A percentile compares a stretch with the other conserved stretches of the same genome.
Evolutionary conservation across 768 basidiomycete genomes (phyloP).

Genomic region (Lentinula aciculospora): DNA sequence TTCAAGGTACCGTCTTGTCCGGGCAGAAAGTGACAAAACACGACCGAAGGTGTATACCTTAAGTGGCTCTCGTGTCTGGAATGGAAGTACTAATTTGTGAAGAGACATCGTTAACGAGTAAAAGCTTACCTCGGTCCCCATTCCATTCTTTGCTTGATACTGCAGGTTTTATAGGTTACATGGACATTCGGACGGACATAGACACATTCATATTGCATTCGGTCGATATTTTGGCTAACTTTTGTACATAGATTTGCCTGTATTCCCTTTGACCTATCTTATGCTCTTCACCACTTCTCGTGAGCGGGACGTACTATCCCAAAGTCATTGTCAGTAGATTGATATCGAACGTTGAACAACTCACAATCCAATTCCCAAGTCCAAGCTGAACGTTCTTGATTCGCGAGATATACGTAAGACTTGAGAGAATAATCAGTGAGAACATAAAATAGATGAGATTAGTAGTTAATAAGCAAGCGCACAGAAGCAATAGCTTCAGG

Average conservation of each 20-base stretch:
- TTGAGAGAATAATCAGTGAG: conserved; percentile 16
- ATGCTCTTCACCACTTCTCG: conserved; percentile 19
- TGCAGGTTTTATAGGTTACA: too few relatives aligned
- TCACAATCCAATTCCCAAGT: conserved; percentile 78
- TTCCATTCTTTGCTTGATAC: too few relatives aligned
- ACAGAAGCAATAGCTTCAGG: conserved; percentile 6
- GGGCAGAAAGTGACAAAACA: not conserved
- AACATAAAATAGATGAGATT: conserved; percentile 22
- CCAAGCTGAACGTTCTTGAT: conserved; percentile 69
- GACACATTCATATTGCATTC: too few relatives aligned
- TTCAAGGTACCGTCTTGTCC: not conserved
- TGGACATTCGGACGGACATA: too few relatives aligned
- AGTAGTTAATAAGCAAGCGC: not conserved
- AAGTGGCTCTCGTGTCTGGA: too few relatives aligned
- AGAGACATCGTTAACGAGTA: too few relatives aligned
- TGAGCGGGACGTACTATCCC: conserved; percentile 39
- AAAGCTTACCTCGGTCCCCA: too few relatives aligned
- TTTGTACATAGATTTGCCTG: not conserved
- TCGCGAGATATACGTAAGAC: conserved; percentile 61
- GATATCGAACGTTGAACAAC: conserved; percentile 14
- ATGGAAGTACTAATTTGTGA: too few relatives aligned
- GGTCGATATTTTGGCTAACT: too few relatives aligned
- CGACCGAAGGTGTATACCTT: not conserved
- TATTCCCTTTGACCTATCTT: not conserved
- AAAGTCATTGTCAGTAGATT: not conserved